phyloP scores from a whole-genome alignment of 306 rosid species.

The Bauhinia variegata region DNA sequence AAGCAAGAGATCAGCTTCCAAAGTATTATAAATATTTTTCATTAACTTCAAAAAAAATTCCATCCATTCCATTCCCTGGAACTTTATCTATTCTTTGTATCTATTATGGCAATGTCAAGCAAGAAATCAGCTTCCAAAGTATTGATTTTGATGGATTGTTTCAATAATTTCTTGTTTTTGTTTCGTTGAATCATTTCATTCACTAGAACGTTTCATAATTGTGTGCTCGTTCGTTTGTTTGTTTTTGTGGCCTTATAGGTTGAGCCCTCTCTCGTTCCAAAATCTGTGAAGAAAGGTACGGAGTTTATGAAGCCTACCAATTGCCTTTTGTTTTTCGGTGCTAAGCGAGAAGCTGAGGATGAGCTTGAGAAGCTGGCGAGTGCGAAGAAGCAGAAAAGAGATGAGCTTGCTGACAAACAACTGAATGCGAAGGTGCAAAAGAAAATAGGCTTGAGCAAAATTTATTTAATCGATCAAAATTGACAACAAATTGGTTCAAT shows the following conservation, averaged over 20 bases:
- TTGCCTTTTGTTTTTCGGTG: too few species aligned
- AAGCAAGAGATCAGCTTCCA: too few species aligned
- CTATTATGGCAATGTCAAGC: conserved; percentile 71
- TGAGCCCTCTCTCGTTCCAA: conserved; percentile 57
- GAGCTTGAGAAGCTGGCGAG: conserved; percentile 53
- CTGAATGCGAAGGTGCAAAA: conserved; percentile 49
- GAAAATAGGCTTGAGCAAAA: too few species aligned
- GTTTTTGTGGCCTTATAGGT: conserved; percentile 45
- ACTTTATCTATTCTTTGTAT: background rate
- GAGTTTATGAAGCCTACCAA: too few species aligned
- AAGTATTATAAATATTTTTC: too few species aligned
- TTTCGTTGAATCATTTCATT: background rate
- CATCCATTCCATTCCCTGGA: too few species aligned
- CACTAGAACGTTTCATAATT: background rate
- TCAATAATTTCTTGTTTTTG: background rate
- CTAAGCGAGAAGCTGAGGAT: conserved; percentile 70
- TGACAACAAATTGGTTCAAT: too few species aligned
- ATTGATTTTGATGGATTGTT: background rate
- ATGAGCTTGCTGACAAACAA: conserved; percentile 56
- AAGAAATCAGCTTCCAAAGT: conserved; percentile 80
- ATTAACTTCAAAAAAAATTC: too few species aligned
- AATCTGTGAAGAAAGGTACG: conserved; percentile 73
- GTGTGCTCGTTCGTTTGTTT: background rate
- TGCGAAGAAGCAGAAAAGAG: conserved; percentile 70
- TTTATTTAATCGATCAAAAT: too few species aligned